Evolutionary conservation across 2,329 filamentous ascomycete genomes (phyloP).

Genomic region (Cytospora chrysosperma): DNA sequence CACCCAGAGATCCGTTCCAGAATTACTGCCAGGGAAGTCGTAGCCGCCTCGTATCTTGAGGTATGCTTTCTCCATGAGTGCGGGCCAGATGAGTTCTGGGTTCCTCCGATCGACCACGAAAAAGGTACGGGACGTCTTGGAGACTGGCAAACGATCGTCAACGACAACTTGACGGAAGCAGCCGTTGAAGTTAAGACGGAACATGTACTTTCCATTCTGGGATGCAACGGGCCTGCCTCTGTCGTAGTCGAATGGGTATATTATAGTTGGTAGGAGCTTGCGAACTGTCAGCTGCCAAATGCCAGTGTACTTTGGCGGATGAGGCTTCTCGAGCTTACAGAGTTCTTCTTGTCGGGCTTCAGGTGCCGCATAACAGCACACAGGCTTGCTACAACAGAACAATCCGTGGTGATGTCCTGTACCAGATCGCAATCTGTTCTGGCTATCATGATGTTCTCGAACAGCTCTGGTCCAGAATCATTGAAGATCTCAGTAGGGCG

Average conservation of each 20-base stretch:
- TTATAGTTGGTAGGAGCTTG: constrained; percentile 67
- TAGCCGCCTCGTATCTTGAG: constrained; percentile 94
- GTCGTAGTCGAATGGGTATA: constrained; percentile 71
- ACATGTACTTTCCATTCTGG: constrained; percentile 81
- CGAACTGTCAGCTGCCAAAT: constrained; percentile 8
- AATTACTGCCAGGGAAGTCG: constrained; percentile 97
- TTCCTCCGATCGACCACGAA: constrained; percentile 87
- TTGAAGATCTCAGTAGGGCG: constrained; percentile 68
- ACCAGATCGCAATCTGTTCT: constrained; percentile 73
- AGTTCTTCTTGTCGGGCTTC: constrained; percentile 61
- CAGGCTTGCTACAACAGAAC: constrained; percentile 93
- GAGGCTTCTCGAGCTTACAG: constrained; percentile 47
- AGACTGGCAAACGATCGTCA: constrained; percentile 82
- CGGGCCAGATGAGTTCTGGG: constrained; percentile 82
- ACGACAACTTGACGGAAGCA: constrained; percentile 84
- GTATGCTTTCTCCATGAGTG: constrained; percentile 92
- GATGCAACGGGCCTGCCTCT: constrained; percentile 62
- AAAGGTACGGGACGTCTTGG: constrained; percentile 70
- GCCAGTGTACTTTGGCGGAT: not conserved
- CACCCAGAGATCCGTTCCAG: constrained; percentile 89
- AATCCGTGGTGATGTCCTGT: constrained; percentile 94
- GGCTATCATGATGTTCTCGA: constrained; percentile 31
- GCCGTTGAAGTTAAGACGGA: constrained; percentile 94
- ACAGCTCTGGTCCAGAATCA: constrained; percentile 26
- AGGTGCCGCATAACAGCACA: constrained; percentile 75